A percentile compares a stretch with the other conserved stretches of the same genome.
These are phyloP conservation scores for Trichoderma aggressivum DNA, from an alignment of 2,329 filamentous ascomycete genomes.

Conservation along the genomic window DNA sequence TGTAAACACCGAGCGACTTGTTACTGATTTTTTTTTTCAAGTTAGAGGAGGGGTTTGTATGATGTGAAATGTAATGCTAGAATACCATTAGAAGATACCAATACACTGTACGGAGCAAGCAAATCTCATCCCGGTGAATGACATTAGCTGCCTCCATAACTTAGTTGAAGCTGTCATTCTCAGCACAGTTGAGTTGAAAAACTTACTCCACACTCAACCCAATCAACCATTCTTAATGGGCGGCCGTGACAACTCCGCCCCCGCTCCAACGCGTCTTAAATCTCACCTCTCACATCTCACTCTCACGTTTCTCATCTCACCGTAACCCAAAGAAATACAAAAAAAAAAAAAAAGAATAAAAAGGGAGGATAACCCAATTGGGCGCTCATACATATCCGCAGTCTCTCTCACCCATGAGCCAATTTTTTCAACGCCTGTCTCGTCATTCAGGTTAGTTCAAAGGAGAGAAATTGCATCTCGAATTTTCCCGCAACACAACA, in stretches of 20 bases:
- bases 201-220: not conserved
- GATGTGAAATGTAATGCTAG: conserved; percentile 1
- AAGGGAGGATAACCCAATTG: not conserved
- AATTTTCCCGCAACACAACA: not conserved
- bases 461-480: not conserved
- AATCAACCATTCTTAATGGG: not conserved
- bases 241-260: not conserved
- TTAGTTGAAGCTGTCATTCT: not conserved
- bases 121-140: not conserved
- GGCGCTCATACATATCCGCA: not conserved
- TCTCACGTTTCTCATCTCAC: not conserved
- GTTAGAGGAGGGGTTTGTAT: not conserved
- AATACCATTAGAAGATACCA: conserved; percentile 11
- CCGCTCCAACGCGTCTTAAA: conserved; percentile 5
- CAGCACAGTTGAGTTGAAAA: not conserved
- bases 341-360: not conserved
- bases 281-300: conserved; percentile 13
- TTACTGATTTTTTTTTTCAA: not conserved
- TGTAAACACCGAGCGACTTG: not conserved
- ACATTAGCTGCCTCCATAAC: not conserved
- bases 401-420: not conserved
- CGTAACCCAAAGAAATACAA: not conserved
- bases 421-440: not conserved
- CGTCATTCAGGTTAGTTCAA: not conserved
- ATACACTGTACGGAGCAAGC: not conserved